A percentile compares a stretch with the other conserved stretches of the same genome.
phyloP scores from a whole-genome alignment of 306 rosid genomes.

The Sindora glabra region DNA sequence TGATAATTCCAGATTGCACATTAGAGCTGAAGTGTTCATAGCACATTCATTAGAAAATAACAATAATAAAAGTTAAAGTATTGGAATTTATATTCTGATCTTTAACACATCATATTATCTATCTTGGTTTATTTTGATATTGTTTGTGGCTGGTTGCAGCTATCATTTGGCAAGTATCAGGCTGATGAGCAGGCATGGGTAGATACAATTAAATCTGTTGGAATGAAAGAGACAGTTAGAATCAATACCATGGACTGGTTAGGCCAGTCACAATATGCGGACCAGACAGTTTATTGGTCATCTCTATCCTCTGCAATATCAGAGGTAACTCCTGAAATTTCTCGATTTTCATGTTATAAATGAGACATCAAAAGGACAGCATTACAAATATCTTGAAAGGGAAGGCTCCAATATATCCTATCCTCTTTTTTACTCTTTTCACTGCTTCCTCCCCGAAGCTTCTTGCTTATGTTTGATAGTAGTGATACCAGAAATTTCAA shows the following conservation, averaged over 20 bases:
- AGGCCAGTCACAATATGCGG: conserved; percentile 71
- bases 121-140: conserved; percentile 14
- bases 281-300: conserved; percentile 71
- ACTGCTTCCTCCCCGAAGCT: not conserved
- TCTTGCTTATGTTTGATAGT: not conserved
- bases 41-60: not conserved
- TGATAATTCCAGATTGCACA: no score
- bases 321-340: conserved; percentile 44
- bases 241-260: conserved; percentile 96
- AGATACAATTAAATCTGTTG: conserved; percentile 75
- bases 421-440: not conserved
- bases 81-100: not conserved
- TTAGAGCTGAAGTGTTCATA: not conserved
- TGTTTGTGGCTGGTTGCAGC: conserved; percentile 44
- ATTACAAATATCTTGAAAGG: no score
- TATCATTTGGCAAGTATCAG: conserved; percentile 68
- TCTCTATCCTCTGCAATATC: conserved; percentile 83
- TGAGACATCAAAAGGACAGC: no score
- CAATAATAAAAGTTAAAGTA: no score
- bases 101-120: not conserved
- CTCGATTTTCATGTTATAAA: not conserved
- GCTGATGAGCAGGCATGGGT: conserved; percentile 91
- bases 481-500: not conserved
- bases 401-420: no score
- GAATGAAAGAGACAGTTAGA: conserved; percentile 40